A percentile compares a stretch with the other conserved stretches of the same genome.
Evolutionary conservation across 2,329 filamentous ascomycete genomes (phyloP).

Genomic region (Fusarium sulawesiense): DNA sequence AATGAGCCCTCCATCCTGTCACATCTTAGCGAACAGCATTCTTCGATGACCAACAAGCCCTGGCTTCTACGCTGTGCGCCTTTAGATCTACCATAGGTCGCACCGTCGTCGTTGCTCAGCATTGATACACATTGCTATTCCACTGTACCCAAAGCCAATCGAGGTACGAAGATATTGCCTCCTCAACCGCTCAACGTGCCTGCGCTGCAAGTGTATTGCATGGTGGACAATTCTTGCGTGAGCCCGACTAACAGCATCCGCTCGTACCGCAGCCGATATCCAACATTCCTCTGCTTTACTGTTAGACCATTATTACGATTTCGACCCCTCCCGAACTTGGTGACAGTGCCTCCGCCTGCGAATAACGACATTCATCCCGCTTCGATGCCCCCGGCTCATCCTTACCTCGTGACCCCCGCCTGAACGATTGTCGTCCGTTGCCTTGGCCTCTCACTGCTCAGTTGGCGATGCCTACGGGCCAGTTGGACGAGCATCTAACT

Average conservation of each 20-base stretch:
- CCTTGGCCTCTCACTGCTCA: slow-evolving; percentile 30
- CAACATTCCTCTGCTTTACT: slow-evolving; percentile 16
- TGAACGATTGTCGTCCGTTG: slow-evolving; percentile 30
- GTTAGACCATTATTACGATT: slow-evolving; percentile 14
- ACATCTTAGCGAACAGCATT: slow-evolving; percentile 34
- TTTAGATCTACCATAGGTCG: slow-evolving; percentile 28
- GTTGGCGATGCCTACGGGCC: slow-evolving; percentile 54
- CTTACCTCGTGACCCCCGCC: slow-evolving; percentile 41
- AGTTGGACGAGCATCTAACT: slow-evolving; percentile 55
- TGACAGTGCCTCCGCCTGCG: slow-evolving; percentile 28
- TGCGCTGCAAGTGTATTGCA: slow-evolving; percentile 27
- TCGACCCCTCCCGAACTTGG: slow-evolving; percentile 21
- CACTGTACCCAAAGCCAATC: slow-evolving; percentile 10
- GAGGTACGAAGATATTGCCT: slow-evolving; percentile 38
- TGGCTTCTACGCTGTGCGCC: slow-evolving; percentile 37
- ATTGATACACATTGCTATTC: slow-evolving; percentile 32
- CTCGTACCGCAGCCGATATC: slow-evolving; percentile 28
- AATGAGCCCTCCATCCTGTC: slow-evolving; percentile 45
- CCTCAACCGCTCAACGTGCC: slow-evolving; percentile 27
- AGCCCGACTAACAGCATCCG: slow-evolving; percentile 36
- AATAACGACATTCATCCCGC: slow-evolving; percentile 30
- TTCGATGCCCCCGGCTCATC: slow-evolving; percentile 40
- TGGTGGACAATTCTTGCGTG: slow-evolving; percentile 35
- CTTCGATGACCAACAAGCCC: slow-evolving; percentile 38
- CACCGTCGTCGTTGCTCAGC: slow-evolving; percentile 29